Percentiles rank a stretch among this genome's conserved stretches.
These are phyloP conservation scores for Trichoderma sp. DNA, from an alignment of 2,329 filamentous ascomycete genomes.

Conservation along the genomic window DNA sequence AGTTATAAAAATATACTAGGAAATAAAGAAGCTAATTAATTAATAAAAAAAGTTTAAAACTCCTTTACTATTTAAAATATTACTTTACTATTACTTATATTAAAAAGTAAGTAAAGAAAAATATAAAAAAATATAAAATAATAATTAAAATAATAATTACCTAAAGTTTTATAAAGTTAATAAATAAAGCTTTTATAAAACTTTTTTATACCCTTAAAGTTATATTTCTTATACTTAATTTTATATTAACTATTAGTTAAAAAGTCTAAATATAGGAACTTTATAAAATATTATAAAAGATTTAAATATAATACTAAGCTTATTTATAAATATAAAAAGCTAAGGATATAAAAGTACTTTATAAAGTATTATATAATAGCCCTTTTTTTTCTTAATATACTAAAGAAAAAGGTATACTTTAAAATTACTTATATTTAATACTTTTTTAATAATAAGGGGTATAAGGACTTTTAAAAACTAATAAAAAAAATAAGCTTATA, in stretches of 20 bases:
- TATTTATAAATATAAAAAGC: background rate
- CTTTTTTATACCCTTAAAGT: background rate
- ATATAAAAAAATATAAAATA: too few species aligned
- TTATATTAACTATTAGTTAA: background rate
- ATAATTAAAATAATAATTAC: background rate
- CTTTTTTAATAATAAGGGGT: background rate
- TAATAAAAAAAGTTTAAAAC: too few species aligned
- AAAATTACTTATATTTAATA: background rate
- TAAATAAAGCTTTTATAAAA: background rate
- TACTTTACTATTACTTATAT: too few species aligned
- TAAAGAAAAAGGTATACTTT: background rate
- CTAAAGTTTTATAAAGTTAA: background rate
- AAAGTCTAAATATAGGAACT: background rate
- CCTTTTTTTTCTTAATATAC: too few species aligned
- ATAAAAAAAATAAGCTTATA: background rate
- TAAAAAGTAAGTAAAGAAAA: too few species aligned
- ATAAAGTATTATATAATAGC: too few species aligned
- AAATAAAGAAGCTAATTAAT: too few species aligned
- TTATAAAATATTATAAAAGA: background rate
- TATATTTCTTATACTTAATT: background rate
- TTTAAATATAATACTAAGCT: background rate
- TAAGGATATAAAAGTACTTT: background rate
- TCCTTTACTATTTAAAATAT: too few species aligned
- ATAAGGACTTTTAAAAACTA: background rate
- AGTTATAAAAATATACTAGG: too few species aligned